Base-by-base conservation (phyloP, 768 basidiomycete genomes). In the Fistulinella prunicolor region DNA sequence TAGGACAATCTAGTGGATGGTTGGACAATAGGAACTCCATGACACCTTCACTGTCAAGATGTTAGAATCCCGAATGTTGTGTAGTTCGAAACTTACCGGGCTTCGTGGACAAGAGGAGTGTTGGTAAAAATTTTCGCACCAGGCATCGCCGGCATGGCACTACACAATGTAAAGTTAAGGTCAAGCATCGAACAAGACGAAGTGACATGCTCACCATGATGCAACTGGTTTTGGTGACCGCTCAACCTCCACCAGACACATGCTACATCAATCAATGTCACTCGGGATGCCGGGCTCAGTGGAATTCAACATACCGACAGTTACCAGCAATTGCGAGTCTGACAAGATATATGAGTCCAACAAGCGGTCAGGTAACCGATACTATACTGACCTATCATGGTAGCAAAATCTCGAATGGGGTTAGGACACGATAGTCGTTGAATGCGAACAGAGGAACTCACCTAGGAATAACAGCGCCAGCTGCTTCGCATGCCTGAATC, bases 21-120 rank as follows among this genome's bases (percentile, higher is more conserved):
- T 99, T 98, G 49, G 95, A 83, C 51, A 98, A 83, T 32, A 98
- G 78, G 71, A 98, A 96, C 64, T 98, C 96, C 96, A 99, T 98
- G 50, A 98, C 95, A 42, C 96, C 96, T 70, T 96, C 94, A 19
- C 94, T 89, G 58, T 22, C 47, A 44, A 16, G 37, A 30, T 14
- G 40, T 62, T 13, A 63, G 53, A 38, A 52, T 17, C 23, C 30
- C 14, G 41, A 16, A 34, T 9, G 22, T 35, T 2, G 8, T 13
- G 17, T 16, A 37, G 62, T 38, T 46, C n/a, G 24, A 24, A 17
- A 56, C 57, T 45, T 60, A 89, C 87, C 86, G 80, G 57, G 88
- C 90, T 77, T 90, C 86, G 59, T 92, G 90, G 3, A 92, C 88
- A 6, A 94, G 73, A 26, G 94, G 94, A 2, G 89, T 89, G 68